Percentiles rank a stretch among this genome's conserved stretches.
Conservation (phyloP, 495 filamentous ascomycete genomes). For the Daldinia vernicosa region DNA sequence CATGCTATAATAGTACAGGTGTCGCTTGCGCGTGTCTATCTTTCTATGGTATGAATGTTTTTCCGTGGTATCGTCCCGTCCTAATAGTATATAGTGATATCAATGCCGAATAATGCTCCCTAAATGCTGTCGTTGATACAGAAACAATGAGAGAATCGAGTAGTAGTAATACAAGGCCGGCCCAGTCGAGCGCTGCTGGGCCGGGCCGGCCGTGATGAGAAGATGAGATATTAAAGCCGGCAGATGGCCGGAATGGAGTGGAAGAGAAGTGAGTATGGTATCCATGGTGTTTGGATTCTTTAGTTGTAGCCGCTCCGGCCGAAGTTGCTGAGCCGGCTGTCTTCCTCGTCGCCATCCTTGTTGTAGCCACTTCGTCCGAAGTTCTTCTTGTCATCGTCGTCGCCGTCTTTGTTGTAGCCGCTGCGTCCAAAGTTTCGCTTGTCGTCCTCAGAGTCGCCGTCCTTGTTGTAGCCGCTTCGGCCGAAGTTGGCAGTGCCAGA, state of each 20-base stretch:
- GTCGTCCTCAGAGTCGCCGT: constrained; percentile 39
- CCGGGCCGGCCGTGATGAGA: background rate
- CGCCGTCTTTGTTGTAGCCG: constrained; percentile 60
- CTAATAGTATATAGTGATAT: constrained; percentile 31
- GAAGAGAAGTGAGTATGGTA: background rate
- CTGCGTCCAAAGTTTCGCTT: constrained; percentile 62
- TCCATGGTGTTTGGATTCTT: constrained; percentile 36
- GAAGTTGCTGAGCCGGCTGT: constrained; percentile 48
- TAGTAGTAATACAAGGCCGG: constrained; percentile 13
- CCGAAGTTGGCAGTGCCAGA: constrained; percentile 30
- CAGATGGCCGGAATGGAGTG: constrained; percentile 9
- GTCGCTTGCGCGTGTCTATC: constrained; percentile 26
- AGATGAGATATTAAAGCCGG: constrained; percentile 19
- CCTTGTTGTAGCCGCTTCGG: constrained; percentile 51
- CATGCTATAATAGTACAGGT: constrained; percentile 29
- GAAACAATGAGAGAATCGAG: constrained; percentile 23
- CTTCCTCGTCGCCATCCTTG: constrained; percentile 54
- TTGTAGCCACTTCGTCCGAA: constrained; percentile 61
- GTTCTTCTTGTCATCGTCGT: constrained; percentile 47
- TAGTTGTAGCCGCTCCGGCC: constrained; percentile 62
- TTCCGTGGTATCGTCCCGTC: constrained; percentile 38
- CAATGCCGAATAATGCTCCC: constrained; percentile 35
- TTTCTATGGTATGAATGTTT: constrained; percentile 34
- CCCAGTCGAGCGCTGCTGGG: background rate
- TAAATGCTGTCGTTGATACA: constrained; percentile 21